Base-by-base conservation (phyloP, 192 early-diverging fungal species). In the Linnemannia exigua region DNA sequence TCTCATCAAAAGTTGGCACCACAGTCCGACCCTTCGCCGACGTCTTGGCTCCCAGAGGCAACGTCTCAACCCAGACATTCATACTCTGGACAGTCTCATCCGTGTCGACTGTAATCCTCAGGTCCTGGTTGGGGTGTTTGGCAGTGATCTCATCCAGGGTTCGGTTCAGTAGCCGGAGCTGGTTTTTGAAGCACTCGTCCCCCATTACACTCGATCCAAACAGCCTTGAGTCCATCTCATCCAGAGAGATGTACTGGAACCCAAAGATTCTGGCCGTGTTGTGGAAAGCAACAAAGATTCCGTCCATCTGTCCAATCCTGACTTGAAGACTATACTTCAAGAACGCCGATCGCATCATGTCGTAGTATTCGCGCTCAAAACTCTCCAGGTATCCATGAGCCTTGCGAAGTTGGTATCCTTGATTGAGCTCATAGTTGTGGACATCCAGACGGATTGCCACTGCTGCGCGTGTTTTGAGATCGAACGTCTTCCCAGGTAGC, bases 261-360 rank as follows among this genome's bases (percentile, higher is more conserved):
- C 98, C 98, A 92, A 99, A 98, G 51, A 98, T 92, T 71, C 91
- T 91, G 22, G 91, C 89, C 15, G 97, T 98, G 85, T 97, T 99
- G 88, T 99, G 98, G 81, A 96, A 98, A 3, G 93, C 92, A 2
- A 99, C 96, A 80, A 99, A 94, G 5, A 98, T 94, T 1, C 98
- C 98, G 80, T 98, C 97, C 98, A 99, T 99, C 74, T 95, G 92
- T 5, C 98, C 98, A 58, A 99, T 97, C 8, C 97, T 94, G 3
- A 92, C 96, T 89, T 99, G 98, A 68, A 98, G 94, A 87, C 94
- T 97, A 88, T 94, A 96, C 86, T 98, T 99, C 52, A 99, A 87
- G 78, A 97, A 95, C 6, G 96, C 95, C 0, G 95, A 94, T n/a
- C 97, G 94, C 37, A 96, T 90, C 96, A 98, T 97, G 87, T 98